Conservation (phyloP, 352 stramenopile genomes). For the Phytophthora hybrid region DNA sequence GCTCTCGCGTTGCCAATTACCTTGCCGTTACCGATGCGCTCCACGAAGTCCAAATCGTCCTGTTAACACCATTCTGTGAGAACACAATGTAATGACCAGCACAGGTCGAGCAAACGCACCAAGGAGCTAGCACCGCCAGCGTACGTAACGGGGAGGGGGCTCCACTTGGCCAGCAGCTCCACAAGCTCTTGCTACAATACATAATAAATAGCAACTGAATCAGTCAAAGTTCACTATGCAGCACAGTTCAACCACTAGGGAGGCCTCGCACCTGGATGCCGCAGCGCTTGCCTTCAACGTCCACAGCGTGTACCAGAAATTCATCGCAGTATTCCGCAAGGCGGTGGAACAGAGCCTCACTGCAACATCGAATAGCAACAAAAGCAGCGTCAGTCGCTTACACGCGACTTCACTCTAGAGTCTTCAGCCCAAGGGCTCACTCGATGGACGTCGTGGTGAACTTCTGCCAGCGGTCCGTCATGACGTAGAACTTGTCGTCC, state of each 20-base stretch:
- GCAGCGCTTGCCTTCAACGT: conserved; percentile 97
- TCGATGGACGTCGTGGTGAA: conserved; percentile 95
- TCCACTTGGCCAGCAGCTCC: conserved; percentile 90
- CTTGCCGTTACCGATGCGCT: conserved; percentile 92
- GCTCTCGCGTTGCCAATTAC: conserved; percentile 26
- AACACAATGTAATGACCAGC: background rate
- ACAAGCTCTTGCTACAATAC: conserved; percentile 94
- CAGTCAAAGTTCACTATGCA: background rate
- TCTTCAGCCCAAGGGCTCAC: conserved; percentile 37
- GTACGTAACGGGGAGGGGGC: conserved; percentile 97
- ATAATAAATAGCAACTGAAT: background rate
- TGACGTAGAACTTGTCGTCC: conserved; percentile 94
- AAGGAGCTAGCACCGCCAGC: conserved; percentile 94
- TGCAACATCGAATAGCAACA: conserved; percentile 31
- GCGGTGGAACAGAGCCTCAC: conserved; percentile 85
- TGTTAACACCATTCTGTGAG: conserved; percentile 28
- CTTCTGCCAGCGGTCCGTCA: conserved; percentile 97
- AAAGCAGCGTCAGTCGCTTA: conserved; percentile 11
- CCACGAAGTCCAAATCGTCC: conserved; percentile 95
- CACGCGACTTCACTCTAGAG: background rate
- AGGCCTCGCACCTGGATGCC: conserved; percentile 85
- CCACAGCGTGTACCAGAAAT: conserved; percentile 98
- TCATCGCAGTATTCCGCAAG: conserved; percentile 96
- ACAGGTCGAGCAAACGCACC: conserved; percentile 38
- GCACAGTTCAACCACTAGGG: background rate